Conservation (phyloP, 129 eudicot species). For the Oenanthe sinensis region DNA sequence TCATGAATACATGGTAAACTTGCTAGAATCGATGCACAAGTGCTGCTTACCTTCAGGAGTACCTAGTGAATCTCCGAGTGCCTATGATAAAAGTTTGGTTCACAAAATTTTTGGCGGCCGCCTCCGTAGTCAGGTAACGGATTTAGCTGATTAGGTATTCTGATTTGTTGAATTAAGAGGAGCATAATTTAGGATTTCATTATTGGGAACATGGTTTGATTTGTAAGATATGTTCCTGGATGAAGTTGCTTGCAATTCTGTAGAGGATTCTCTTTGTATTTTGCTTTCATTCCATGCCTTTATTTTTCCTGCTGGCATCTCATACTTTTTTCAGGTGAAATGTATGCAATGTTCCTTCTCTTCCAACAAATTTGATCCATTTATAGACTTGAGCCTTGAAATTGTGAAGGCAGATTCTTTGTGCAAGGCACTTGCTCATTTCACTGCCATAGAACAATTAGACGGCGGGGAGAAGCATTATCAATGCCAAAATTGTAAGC, state of each 20-base stretch:
- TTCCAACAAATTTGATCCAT: slow-evolving; percentile 88
- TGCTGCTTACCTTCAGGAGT: slow-evolving; percentile 93
- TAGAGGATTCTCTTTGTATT: background rate
- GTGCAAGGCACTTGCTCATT: slow-evolving; percentile 62
- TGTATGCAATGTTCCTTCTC: slow-evolving; percentile 84
- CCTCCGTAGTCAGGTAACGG: slow-evolving; percentile 77
- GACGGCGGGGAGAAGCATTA: slow-evolving; percentile 87
- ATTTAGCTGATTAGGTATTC: background rate
- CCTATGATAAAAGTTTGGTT: slow-evolving; percentile 90
- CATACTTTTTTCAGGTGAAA: slow-evolving; percentile 57
- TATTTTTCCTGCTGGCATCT: background rate
- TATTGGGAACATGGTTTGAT: background rate
- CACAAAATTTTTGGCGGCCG: slow-evolving; percentile 95
- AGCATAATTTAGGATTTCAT: background rate
- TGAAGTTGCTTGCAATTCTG: background rate
- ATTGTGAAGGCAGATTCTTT: slow-evolving; percentile 72
- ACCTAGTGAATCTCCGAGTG: slow-evolving; percentile 87
- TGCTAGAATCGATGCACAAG: slow-evolving; percentile 93
- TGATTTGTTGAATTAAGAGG: background rate
- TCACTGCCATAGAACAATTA: slow-evolving; percentile 72
- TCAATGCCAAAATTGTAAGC: slow-evolving; percentile 81
- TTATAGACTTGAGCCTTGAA: slow-evolving; percentile 89
- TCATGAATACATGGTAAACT: slow-evolving; percentile 93
- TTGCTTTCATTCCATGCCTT: background rate
- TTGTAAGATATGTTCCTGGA: background rate